Evolutionary conservation across 371 early-diverging fungal genomes (phyloP).

Genomic region (Zopfochytrium polystomum): DNA sequence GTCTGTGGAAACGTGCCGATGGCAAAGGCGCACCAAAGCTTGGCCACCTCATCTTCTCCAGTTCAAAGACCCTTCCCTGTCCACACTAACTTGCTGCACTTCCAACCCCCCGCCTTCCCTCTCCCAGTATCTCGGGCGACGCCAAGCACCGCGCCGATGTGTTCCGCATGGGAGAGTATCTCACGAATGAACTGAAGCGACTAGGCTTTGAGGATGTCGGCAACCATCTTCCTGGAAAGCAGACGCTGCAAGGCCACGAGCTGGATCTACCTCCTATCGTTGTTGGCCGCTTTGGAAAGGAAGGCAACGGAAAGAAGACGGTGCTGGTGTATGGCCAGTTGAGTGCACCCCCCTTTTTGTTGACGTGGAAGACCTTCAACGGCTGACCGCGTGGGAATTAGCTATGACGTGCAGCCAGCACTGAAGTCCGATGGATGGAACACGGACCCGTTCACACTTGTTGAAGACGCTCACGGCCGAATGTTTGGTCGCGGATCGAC

Average conservation of each 20-base stretch:
- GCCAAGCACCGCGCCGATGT: constrained; percentile 79
- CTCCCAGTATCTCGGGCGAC: constrained; percentile 74
- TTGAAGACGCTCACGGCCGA: constrained; percentile 77
- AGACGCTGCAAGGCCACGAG: constrained; percentile 70
- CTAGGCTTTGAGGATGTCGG: constrained; percentile 68
- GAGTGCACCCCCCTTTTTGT: constrained; percentile 91
- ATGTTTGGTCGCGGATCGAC: constrained; percentile 89
- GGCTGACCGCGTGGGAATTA: neutral
- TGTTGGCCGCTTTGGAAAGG: constrained; percentile 84
- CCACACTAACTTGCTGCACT: too few species aligned
- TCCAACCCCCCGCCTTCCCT: neutral
- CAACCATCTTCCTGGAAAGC: constrained; percentile 76
- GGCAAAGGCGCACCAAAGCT: too few species aligned
- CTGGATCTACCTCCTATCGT: constrained; percentile 89
- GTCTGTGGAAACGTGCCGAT: too few species aligned
- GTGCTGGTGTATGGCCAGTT: constrained; percentile 89
- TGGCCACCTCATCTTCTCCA: too few species aligned
- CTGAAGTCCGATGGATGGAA: constrained; percentile 93
- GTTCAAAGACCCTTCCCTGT: too few species aligned
- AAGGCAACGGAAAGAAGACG: constrained; percentile 90
- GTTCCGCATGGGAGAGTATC: constrained; percentile 86
- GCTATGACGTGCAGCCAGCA: constrained; percentile 94
- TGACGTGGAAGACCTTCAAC: constrained; percentile 19
- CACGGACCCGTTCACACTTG: constrained; percentile 85
- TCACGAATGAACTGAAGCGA: constrained; percentile 68